Evolutionary conservation across 441 rosid genomes (phyloP).

Genomic region (Geranium incanum): DNA sequence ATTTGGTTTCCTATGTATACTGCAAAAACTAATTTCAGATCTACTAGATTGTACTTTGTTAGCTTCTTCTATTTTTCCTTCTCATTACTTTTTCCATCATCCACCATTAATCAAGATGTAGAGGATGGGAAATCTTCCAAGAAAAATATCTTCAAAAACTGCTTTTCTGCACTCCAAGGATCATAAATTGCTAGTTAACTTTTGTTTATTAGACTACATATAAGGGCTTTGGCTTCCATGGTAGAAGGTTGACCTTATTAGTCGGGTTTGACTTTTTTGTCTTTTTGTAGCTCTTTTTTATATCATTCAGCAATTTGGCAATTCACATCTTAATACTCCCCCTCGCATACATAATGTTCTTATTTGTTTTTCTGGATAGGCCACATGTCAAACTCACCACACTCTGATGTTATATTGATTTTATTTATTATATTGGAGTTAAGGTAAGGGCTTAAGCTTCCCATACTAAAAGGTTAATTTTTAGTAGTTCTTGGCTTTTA

Average conservation of each 20-base stretch:
- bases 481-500: background rate
- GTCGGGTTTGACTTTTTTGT: background rate
- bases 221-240: background rate
- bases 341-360: background rate
- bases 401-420: background rate
- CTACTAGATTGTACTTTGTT: too few species aligned
- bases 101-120: too few species aligned
- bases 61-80: too few species aligned
- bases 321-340: background rate
- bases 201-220: background rate
- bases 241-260: background rate
- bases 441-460: background rate
- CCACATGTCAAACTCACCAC: background rate
- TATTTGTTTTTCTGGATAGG: background rate
- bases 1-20: too few species aligned
- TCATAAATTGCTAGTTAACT: background rate
- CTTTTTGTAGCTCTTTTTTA: background rate
- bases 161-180: background rate
- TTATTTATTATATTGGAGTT: background rate
- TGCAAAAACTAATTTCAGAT: too few species aligned
- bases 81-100: too few species aligned
- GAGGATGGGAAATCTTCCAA: background rate
- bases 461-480: background rate
- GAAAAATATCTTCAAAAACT: background rate
- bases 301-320: background rate